Conservation (phyloP, 352 stramenopile species). For the Phytophthora sp. region DNA sequence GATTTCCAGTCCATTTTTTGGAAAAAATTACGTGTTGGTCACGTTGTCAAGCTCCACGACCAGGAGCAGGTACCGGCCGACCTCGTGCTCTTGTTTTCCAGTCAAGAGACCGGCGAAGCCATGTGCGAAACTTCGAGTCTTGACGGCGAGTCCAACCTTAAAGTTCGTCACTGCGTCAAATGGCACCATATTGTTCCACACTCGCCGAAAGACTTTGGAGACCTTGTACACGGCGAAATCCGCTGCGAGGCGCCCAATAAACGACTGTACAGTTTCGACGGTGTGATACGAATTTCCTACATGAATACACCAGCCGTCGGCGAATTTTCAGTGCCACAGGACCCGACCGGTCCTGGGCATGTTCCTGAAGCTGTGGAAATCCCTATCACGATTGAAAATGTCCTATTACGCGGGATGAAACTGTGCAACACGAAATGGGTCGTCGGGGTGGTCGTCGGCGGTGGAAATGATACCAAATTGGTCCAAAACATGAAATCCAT, state of each 20-base stretch:
- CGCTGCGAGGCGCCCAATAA: conserved; percentile 84
- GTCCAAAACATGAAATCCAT: conserved; percentile 89
- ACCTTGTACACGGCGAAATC: conserved; percentile 61
- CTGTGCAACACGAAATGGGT: conserved; percentile 87
- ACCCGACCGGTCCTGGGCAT: too few relatives aligned
- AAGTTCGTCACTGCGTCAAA: conserved; percentile 71
- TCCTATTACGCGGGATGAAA: conserved; percentile 83
- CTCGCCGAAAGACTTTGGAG: conserved; percentile 54
- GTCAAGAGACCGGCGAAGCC: conserved; percentile 65
- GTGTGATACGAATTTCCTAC: conserved; percentile 54
- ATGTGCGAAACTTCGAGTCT: conserved; percentile 88
- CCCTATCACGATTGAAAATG: conserved; percentile 80
- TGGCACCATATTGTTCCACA: conserved; percentile 56
- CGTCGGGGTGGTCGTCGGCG: conserved; percentile 78
- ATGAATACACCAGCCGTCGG: conserved; percentile 26
- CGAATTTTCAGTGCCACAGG: too few relatives aligned
- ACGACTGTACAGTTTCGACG: conserved; percentile 83
- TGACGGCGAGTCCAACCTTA: conserved; percentile 86
- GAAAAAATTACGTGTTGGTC: conserved; percentile 87
- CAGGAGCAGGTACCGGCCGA: conserved; percentile 92
- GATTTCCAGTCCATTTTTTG: conserved; percentile 77
- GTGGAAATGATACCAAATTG: conserved; percentile 83
- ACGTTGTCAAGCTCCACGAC: conserved; percentile 90
- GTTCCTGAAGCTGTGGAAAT: conserved; percentile 57
- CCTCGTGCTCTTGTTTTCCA: conserved; percentile 89